Evolutionary conservation across 2,329 filamentous ascomycete genomes (phyloP).

Genomic region (Biscogniauxia sp.): DNA sequence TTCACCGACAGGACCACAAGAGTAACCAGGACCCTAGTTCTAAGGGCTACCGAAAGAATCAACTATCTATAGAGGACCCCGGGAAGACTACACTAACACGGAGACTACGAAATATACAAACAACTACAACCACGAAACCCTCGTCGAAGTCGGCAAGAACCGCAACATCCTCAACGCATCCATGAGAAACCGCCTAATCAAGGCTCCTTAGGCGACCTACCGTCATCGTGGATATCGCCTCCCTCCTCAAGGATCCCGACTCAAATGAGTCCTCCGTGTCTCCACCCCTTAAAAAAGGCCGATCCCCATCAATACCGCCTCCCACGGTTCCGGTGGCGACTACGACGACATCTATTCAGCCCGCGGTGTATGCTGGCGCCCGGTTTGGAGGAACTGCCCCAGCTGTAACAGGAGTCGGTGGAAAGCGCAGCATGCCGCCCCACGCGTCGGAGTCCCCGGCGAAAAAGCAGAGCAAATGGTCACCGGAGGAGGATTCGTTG

Average conservation of each 20-base stretch:
- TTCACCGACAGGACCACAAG: background rate
- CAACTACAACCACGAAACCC: slow-evolving; percentile 5
- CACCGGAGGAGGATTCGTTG: slow-evolving; percentile 83
- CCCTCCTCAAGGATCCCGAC: slow-evolving; percentile 75
- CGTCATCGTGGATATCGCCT: slow-evolving; percentile 93
- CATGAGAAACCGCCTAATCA: slow-evolving; percentile 34
- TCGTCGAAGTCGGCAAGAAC: slow-evolving; percentile 16
- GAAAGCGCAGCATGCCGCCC: slow-evolving; percentile 52
- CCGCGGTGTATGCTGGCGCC: slow-evolving; percentile 25
- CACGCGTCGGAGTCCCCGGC: slow-evolving; percentile 66
- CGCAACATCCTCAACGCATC: slow-evolving; percentile 21
- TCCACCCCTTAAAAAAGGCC: slow-evolving; percentile 38
- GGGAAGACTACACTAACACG: slow-evolving; percentile 11
- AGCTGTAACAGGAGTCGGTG: slow-evolving; percentile 28
- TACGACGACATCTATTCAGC: slow-evolving; percentile 28
- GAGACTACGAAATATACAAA: slow-evolving; percentile 8
- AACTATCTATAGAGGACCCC: slow-evolving; percentile 7
- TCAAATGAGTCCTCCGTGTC: slow-evolving; percentile 66
- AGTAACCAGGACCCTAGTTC: background rate
- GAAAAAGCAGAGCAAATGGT: slow-evolving; percentile 98
- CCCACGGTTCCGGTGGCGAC: slow-evolving; percentile 38
- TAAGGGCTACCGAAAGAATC: background rate
- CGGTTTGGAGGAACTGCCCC: slow-evolving; percentile 32
- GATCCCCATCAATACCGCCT: slow-evolving; percentile 37
- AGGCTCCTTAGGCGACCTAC: slow-evolving; percentile 41